Evolutionary conservation across 306 rosid genomes (phyloP).

Genomic region (Ceratonia siliqua): DNA sequence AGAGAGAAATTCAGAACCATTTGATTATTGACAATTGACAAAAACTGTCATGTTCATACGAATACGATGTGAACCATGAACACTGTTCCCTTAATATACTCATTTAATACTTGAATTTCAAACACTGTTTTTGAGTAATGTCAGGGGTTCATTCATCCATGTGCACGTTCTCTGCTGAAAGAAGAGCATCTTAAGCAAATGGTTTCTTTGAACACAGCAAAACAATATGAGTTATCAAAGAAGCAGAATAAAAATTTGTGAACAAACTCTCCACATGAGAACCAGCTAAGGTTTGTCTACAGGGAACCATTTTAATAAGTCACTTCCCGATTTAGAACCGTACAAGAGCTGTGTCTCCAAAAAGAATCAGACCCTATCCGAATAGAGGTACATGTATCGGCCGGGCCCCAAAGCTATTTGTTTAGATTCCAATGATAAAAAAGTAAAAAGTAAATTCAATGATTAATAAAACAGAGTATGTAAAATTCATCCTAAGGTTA

Average conservation of each 20-base stretch:
- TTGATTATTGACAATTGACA: slow-evolving; percentile 33
- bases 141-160: slow-evolving; percentile 24
- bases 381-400: too few relatives aligned
- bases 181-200: slow-evolving; percentile 42
- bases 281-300: slow-evolving; percentile 58
- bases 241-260: not conserved
- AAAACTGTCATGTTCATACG: slow-evolving; percentile 32
- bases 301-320: slow-evolving; percentile 34
- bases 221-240: slow-evolving; percentile 5
- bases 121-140: slow-evolving; percentile 33
- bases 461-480: too few relatives aligned
- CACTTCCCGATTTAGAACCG: slow-evolving; percentile 44
- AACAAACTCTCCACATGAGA: slow-evolving; percentile 47
- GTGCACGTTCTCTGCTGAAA: slow-evolving; percentile 33
- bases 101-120: slow-evolving; percentile 19
- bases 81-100: slow-evolving; percentile 5
- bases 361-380: slow-evolving; percentile 38
- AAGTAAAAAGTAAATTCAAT: too few relatives aligned
- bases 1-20: slow-evolving; percentile 24
- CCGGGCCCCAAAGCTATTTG: too few relatives aligned
- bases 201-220: slow-evolving; percentile 34
- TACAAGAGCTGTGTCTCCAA: slow-evolving; percentile 47
- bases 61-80: slow-evolving; percentile 30
- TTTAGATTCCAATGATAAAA: too few relatives aligned
- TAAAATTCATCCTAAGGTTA: too few relatives aligned